Conservation (phyloP, 73 alveolate genomes). For the Durusdinium trenchii region DNA sequence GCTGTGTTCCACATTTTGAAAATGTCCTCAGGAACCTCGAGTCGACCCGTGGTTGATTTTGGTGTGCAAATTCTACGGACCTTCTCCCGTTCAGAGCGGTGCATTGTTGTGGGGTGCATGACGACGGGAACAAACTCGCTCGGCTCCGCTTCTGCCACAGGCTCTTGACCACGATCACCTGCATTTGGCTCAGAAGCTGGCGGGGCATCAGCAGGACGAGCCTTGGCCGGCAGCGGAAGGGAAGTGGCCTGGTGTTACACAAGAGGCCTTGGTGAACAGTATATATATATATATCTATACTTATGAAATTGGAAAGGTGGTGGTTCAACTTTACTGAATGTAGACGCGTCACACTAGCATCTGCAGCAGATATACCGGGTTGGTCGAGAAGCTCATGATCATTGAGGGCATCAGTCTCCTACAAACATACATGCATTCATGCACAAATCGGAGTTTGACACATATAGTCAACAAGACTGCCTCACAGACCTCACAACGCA, state of each 20-base stretch:
- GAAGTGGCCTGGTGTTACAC: neutral
- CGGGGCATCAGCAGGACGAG: neutral
- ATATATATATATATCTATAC: neutral
- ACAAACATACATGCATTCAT: neutral
- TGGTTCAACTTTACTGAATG: too few species aligned
- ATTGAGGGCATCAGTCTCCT: too few species aligned
- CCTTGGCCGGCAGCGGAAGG: neutral
- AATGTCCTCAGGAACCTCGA: conserved; percentile 69
- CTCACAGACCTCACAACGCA: too few species aligned
- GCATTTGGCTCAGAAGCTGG: neutral
- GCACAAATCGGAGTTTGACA: too few species aligned
- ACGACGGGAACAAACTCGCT: neutral
- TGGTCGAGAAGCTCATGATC: neutral
- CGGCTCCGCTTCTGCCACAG: neutral
- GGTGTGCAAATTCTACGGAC: neutral
- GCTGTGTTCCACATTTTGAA: neutral
- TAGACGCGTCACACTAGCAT: neutral
- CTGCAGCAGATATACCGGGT: neutral
- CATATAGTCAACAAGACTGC: too few species aligned
- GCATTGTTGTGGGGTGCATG: neutral
- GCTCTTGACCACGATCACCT: neutral
- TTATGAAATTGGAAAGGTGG: neutral
- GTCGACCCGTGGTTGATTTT: neutral
- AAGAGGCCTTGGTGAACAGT: neutral
- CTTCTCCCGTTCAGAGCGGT: neutral